Evolutionary conservation across 2,329 filamentous ascomycete species (phyloP).

Genomic region (Rhinocladiella mackenziei): DNA sequence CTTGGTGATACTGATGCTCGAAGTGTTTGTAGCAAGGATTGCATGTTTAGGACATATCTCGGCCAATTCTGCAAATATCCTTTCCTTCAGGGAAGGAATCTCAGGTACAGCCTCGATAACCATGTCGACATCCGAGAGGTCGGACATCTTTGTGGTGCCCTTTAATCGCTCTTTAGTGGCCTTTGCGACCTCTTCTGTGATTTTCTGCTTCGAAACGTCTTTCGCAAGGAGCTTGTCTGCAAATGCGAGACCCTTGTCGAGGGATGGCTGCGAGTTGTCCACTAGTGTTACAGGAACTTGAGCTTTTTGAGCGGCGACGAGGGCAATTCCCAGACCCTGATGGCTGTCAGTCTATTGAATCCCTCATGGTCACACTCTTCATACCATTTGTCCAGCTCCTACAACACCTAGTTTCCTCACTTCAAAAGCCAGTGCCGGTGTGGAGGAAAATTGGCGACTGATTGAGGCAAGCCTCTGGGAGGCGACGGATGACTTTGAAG

Average conservation of each 20-base stretch:
- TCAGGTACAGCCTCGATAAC: conserved; percentile 97
- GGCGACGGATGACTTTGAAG: conserved; percentile 33
- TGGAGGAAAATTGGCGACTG: conserved; percentile 65
- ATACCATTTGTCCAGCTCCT: conserved; percentile 93
- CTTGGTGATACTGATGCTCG: conserved; percentile 95
- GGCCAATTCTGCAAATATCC: conserved; percentile 80
- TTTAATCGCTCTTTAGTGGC: conserved; percentile 65
- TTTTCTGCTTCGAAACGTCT: conserved; percentile 80
- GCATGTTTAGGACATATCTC: conserved; percentile 77
- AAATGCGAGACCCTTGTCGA: conserved; percentile 86
- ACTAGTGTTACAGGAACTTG: conserved; percentile 79
- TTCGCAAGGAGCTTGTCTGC: conserved; percentile 95
- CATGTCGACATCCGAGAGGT: conserved; percentile 82
- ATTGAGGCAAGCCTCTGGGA: conserved; percentile 36
- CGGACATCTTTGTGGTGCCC: conserved; percentile 68
- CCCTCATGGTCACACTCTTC: conserved; percentile 24
- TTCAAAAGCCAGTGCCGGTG: conserved; percentile 57
- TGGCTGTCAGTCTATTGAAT: conserved; percentile 4
- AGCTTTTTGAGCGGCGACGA: conserved; percentile 84
- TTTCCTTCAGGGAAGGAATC: conserved; percentile 79
- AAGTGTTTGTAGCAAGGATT: conserved; percentile 94
- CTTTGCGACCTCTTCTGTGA: conserved; percentile 77
- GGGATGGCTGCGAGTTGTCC: conserved; percentile 75
- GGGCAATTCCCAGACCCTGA: conserved; percentile 89
- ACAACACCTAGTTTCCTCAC: conserved; percentile 88